Evolutionary conservation across 371 early-diverging fungal species (phyloP), one percentile per base, ranked within the genome.

Genomic region (Amoeboaphelidium protococcarum): DNA sequence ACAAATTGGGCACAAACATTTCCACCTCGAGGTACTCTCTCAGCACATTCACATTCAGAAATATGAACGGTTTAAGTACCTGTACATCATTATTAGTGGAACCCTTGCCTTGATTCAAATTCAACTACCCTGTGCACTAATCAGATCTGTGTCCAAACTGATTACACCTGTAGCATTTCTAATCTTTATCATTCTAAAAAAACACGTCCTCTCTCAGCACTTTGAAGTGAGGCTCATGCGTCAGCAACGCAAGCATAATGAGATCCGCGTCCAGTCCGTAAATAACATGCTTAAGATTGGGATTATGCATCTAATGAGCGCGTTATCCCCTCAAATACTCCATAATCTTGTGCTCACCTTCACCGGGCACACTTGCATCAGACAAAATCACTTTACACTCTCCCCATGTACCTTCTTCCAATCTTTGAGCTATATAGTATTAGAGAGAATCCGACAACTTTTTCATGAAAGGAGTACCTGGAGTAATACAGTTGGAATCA

Each of bases 251-350:
- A 13, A 99, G 69, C 83, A 99, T 92, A 50, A 99, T 85, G 40
- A 99, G 67, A 67, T 99, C 99, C 19, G 98, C 98, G 65, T 99
- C 99, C 45, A 96, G 70, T 13, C 95, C 92, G 62, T 94, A 99
- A 21, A 99, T 71, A 58, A 89, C 85, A 60, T 96, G 97, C 40
- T 87, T 68, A 4, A 72, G 71, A 57, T 90, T 88, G 49, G 82
- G 75, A 50, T 76, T 57, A 58, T 86, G 80, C 40, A 71, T 72
- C 10, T 76, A 65, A 53, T 75, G 75, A 16, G 82, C 74, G 56
- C 82, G 82, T 16, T 79, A 63, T 23, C 72, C 62, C 47, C 99
- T 78, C 43, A 99, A 80, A 51, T 82, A 98, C 57, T 88, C 88
- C 87, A 95, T 90, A 51, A 78, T 70, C 53, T 78, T 78, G 47